Conservation (phyloP, 768 basidiomycete species). For the Kwoniella pini region DNA sequence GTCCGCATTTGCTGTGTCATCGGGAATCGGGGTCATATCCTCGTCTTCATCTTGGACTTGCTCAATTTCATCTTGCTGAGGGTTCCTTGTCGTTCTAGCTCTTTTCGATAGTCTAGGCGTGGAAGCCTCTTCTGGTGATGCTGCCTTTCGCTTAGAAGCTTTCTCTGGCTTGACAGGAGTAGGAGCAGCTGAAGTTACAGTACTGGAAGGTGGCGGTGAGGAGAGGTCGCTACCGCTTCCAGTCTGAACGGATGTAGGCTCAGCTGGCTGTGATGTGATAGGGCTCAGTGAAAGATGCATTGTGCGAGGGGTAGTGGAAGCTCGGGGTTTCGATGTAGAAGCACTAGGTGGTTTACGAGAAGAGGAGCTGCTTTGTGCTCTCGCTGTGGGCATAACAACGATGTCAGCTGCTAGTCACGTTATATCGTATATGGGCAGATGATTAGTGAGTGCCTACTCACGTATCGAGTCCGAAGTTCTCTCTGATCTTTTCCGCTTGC, state of each 20-base stretch:
- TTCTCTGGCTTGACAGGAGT: slow-evolving; percentile 5
- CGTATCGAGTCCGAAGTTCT: slow-evolving; percentile 52
- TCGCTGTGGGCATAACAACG: too few relatives aligned
- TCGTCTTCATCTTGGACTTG: slow-evolving; percentile 7
- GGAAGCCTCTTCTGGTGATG: neutral
- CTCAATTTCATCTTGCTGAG: neutral
- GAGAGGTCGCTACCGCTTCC: slow-evolving; percentile 17
- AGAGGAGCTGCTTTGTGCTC: neutral
- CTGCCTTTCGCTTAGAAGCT: neutral
- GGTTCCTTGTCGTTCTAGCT: too few relatives aligned
- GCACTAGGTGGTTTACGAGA: slow-evolving; percentile 15
- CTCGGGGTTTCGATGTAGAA: slow-evolving; percentile 1
- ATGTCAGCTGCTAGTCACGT: too few relatives aligned
- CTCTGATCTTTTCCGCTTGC: slow-evolving; percentile 63
- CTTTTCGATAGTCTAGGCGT: neutral
- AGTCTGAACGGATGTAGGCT: neutral
- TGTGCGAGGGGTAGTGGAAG: slow-evolving; percentile 4
- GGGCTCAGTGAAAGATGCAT: slow-evolving; percentile 3
- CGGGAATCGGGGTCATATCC: slow-evolving; percentile 9
- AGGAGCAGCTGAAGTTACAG: slow-evolving; percentile 8
- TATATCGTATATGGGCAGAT: too few relatives aligned
- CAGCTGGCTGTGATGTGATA: neutral
- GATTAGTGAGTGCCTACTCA: neutral
- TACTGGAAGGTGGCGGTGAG: slow-evolving; percentile 16
- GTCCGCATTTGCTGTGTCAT: neutral